phyloP scores from a whole-genome alignment of 2,329 filamentous ascomycete genomes.

The Coniochaeta sp. region DNA sequence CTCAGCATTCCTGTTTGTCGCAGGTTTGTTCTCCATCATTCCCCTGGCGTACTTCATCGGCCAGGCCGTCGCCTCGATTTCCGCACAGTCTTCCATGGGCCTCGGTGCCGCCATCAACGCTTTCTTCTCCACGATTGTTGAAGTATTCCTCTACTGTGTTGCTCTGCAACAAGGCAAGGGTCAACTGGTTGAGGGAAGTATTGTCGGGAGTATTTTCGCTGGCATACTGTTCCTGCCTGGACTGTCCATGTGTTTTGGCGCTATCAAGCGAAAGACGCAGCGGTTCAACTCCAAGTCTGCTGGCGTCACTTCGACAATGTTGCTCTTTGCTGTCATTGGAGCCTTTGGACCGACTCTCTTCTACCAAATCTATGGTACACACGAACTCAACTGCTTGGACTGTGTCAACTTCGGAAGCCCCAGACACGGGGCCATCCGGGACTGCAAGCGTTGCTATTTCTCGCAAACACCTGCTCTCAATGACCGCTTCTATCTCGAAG shows the following conservation, averaged over 20 bases:
- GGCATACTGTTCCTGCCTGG: conserved; percentile 92
- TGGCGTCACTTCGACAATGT: conserved; percentile 95
- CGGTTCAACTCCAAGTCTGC: conserved; percentile 96
- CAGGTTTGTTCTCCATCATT: conserved; percentile 85
- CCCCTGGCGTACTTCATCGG: conserved; percentile 97
- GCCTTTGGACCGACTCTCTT: conserved; percentile 94
- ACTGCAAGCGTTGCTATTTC: conserved; percentile 92
- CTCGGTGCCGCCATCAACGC: conserved; percentile 95
- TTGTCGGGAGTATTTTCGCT: conserved; percentile 96
- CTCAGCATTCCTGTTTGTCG: conserved; percentile 76
- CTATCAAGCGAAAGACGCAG: conserved; percentile 95
- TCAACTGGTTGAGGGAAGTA: conserved; percentile 88
- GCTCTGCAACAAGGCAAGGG: conserved; percentile 89
- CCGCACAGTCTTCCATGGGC: conserved; percentile 97
- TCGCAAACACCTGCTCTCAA: conserved; percentile 76
- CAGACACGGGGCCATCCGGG: conserved; percentile 39
- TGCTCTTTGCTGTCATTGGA: conserved; percentile 90
- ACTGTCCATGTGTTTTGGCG: conserved; percentile 97
- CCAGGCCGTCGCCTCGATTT: conserved; percentile 96
- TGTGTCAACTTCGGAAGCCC: conserved; percentile 41
- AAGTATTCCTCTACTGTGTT: conserved; percentile 96
- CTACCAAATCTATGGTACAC: conserved; percentile 97
- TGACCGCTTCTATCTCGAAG: conserved; percentile 83
- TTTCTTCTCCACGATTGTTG: conserved; percentile 95
- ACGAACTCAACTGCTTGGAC: conserved; percentile 81